Conservation (phyloP, 2,329 filamentous ascomycete genomes). For the Ascochyta clinopodiicola region DNA sequence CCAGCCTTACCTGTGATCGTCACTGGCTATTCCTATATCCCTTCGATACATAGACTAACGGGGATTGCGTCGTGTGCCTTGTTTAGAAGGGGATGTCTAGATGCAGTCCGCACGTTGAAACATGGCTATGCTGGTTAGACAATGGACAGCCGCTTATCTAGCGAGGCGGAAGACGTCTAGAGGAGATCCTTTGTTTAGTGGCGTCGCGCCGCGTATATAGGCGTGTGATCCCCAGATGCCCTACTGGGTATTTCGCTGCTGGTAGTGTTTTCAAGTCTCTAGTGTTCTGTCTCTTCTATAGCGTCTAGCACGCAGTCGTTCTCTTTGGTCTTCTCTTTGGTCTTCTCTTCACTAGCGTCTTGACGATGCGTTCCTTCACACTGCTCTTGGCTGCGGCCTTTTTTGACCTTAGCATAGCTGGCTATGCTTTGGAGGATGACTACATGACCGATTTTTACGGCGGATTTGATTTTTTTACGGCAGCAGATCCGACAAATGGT, state of each 20-base stretch:
- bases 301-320: constrained; percentile 45
- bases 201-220: constrained; percentile 14
- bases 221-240: constrained; percentile 10
- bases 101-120: constrained; percentile 27
- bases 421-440: constrained; percentile 50
- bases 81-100: constrained; percentile 28
- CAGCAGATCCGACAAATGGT: constrained; percentile 54
- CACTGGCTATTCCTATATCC: constrained; percentile 14
- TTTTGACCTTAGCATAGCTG: constrained; percentile 46
- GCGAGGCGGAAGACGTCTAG: not conserved
- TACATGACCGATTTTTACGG: constrained; percentile 55
- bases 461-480: constrained; percentile 54
- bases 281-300: constrained; percentile 30
- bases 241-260: constrained; percentile 23
- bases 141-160: constrained; percentile 8
- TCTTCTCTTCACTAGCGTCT: constrained; percentile 30
- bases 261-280: constrained; percentile 25
- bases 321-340: constrained; percentile 20
- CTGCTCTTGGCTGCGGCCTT: constrained; percentile 45
- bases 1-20: constrained; percentile 23
- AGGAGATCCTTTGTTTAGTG: constrained; percentile 1
- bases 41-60: constrained; percentile 1
- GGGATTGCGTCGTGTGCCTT: constrained; percentile 17
- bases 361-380: constrained; percentile 44
- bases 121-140: constrained; percentile 20